Conservation (phyloP, 106 monocot genomes). For the Amphibolis antarctica region DNA sequence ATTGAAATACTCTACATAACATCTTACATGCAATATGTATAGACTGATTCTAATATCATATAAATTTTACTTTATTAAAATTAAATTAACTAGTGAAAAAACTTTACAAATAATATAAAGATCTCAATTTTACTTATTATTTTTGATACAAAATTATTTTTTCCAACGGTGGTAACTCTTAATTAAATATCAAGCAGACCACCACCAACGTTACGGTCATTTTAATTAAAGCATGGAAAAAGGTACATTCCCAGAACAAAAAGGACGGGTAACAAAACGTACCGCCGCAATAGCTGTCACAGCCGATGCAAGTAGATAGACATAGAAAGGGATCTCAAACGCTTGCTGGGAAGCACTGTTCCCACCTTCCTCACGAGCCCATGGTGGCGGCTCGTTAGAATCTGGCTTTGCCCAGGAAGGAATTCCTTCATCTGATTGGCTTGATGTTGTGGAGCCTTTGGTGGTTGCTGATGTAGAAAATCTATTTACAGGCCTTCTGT, state of each 20-base stretch:
- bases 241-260: not conserved
- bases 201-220: too few relatives aligned
- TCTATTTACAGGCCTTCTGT: conserved; percentile 4
- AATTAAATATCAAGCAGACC: too few relatives aligned
- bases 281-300: conserved; percentile 86
- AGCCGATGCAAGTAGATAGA: conserved; percentile 71
- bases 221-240: too few relatives aligned
- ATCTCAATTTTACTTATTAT: too few relatives aligned
- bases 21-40: too few relatives aligned
- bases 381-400: conserved; percentile 80
- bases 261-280: conserved; percentile 7
- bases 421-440: conserved; percentile 54
- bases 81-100: too few relatives aligned
- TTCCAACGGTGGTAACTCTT: too few relatives aligned
- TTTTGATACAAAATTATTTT: too few relatives aligned
- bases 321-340: conserved; percentile 57
- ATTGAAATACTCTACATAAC: too few relatives aligned
- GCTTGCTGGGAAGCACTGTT: conserved; percentile 21
- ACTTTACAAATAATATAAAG: too few relatives aligned
- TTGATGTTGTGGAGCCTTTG: conserved; percentile 51
- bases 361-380: conserved; percentile 55
- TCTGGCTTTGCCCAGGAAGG: conserved; percentile 84
- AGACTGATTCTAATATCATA: too few relatives aligned
- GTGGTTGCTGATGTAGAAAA: conserved; percentile 34
- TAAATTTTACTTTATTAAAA: too few relatives aligned